These are phyloP conservation scores for Ogataea methanolica DNA, from an alignment of 805 yeast species.

Conservation along the genomic window DNA sequence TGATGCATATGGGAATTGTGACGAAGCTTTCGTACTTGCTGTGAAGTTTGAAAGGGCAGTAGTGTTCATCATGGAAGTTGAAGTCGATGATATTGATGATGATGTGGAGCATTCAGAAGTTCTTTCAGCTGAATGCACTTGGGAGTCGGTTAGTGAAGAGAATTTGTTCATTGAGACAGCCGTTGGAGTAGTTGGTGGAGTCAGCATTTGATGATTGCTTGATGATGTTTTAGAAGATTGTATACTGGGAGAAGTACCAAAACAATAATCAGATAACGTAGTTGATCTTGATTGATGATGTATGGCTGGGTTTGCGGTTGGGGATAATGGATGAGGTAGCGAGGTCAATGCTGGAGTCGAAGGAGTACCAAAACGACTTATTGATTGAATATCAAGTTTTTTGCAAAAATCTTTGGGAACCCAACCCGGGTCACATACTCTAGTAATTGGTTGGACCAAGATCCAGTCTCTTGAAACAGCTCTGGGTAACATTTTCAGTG, in stretches of 20 bases:
- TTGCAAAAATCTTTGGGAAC: slow-evolving; percentile 43
- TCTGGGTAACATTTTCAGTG: slow-evolving; percentile 43
- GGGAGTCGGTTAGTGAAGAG: not conserved
- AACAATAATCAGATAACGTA: not conserved
- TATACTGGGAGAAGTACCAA: not conserved
- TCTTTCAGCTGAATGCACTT: not conserved
- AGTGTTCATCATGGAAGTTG: not conserved
- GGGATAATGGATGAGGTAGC: too few relatives aligned
- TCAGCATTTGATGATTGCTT: not conserved
- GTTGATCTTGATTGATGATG: not conserved
- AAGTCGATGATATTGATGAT: not conserved
- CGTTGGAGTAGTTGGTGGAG: slow-evolving; percentile 4
- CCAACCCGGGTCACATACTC: slow-evolving; percentile 41
- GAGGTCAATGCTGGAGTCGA: not conserved
- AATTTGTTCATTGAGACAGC: not conserved
- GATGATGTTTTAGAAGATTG: not conserved
- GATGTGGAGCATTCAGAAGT: not conserved
- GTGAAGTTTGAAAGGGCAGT: not conserved
- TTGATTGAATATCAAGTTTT: slow-evolving; percentile 6
- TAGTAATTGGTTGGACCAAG: slow-evolving; percentile 49
- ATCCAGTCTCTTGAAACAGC: slow-evolving; percentile 49
- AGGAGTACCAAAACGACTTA: not conserved
- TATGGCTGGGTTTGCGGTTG: not conserved
- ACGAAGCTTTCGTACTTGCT: not conserved
- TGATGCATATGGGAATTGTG: slow-evolving; percentile 15